phyloP scores from a whole-genome alignment of 2,329 filamentous ascomycete genomes.

The Cladobotryum mycophilum region DNA sequence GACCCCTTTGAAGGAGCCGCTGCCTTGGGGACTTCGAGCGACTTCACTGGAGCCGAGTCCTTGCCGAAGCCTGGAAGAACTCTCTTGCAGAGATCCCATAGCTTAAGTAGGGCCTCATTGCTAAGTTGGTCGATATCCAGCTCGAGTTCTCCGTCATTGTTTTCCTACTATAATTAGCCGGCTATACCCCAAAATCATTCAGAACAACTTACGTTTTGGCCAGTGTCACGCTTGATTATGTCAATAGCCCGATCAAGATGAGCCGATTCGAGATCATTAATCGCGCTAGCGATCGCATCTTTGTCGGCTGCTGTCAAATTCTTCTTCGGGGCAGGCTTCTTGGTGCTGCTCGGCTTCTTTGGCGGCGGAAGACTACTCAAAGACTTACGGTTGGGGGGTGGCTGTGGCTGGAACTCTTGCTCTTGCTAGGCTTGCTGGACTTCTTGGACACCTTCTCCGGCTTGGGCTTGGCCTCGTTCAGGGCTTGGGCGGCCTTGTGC shows the following conservation, averaged over 20 bases:
- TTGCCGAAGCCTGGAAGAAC: conserved; percentile 36
- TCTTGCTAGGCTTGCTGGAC: conserved; percentile 52
- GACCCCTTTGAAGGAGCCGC: conserved; percentile 23
- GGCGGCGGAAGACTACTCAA: conserved; percentile 25
- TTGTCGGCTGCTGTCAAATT: conserved; percentile 75
- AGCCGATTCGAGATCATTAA: conserved; percentile 71
- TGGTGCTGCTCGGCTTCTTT: conserved; percentile 32
- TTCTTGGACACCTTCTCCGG: conserved; percentile 55
- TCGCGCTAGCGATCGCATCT: conserved; percentile 81
- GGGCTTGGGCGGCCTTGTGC: conserved; percentile 62
- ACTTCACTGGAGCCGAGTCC: conserved; percentile 22
- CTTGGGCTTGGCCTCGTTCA: conserved; percentile 43
- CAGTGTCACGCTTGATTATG: conserved; percentile 84
- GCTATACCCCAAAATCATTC: not conserved
- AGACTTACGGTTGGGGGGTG: conserved; percentile 38
- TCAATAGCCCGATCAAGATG: conserved; percentile 75
- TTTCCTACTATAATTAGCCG: conserved; percentile 37
- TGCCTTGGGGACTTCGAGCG: conserved; percentile 25
- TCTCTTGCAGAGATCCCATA: conserved; percentile 42
- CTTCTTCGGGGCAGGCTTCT: conserved; percentile 41
- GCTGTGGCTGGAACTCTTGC: conserved; percentile 31
- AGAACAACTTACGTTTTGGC: conserved; percentile 55
- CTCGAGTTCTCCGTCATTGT: conserved; percentile 53
- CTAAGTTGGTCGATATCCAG: conserved; percentile 54
- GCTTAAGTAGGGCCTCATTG: conserved; percentile 47